Conservation (phyloP, 805 yeast genomes). For the Candida gorgasii region DNA sequence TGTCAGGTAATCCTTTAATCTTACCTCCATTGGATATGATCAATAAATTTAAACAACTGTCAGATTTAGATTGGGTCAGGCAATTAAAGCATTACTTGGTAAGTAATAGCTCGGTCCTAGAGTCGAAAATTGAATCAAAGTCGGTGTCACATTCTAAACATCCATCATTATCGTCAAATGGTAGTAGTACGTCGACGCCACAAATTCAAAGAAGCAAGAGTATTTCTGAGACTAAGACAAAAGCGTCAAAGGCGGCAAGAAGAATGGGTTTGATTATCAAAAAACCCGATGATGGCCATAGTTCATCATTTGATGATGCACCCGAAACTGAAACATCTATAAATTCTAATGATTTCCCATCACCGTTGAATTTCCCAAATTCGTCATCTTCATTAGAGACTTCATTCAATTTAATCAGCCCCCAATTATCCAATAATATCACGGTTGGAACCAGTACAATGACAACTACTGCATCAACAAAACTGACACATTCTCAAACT, state of each 20-base stretch:
- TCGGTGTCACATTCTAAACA: conserved; percentile 8
- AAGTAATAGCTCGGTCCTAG: conserved; percentile 34
- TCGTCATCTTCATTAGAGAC: conserved; percentile 20
- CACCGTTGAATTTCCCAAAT: conserved; percentile 17
- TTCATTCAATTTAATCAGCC: conserved; percentile 16
- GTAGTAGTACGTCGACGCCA: conserved; percentile 15
- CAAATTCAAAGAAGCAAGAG: conserved; percentile 29
- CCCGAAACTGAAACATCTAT: conserved; percentile 6
- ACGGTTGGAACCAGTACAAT: conserved; percentile 19
- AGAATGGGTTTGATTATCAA: conserved; percentile 74
- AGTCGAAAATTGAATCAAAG: conserved; percentile 26
- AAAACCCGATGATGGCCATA: conserved; percentile 27
- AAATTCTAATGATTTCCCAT: conserved; percentile 12
- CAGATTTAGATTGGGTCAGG: conserved; percentile 47
- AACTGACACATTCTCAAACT: background rate
- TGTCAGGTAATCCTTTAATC: conserved; percentile 62
- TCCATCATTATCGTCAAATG: conserved; percentile 10
- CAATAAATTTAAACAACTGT: conserved; percentile 32
- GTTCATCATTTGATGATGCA: conserved; percentile 9
- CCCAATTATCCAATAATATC: conserved; percentile 12
- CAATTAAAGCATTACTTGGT: conserved; percentile 40
- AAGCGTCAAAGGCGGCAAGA: conserved; percentile 66
- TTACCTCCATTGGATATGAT: conserved; percentile 43
- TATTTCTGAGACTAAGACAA: conserved; percentile 40
- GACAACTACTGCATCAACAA: conserved; percentile 14